Conservation (phyloP, 345 rosid genomes). For the Syzygium aromaticum region DNA sequence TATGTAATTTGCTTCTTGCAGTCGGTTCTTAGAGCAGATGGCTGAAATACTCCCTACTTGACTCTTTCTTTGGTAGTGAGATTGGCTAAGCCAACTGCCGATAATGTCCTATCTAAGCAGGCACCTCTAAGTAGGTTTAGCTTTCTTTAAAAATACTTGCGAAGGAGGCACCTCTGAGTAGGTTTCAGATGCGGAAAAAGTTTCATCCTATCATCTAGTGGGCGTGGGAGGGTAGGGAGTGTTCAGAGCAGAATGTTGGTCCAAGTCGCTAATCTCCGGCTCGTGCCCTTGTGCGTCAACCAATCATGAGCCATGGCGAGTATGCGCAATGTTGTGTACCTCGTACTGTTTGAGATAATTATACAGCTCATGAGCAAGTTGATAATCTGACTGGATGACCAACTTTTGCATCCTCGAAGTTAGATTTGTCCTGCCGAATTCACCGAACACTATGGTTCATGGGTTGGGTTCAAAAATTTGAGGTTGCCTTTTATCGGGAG, state of each 20-base stretch:
- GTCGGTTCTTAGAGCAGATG: not conserved
- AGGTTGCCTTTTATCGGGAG: not conserved
- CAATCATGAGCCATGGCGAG: not conserved
- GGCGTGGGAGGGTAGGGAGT: not conserved
- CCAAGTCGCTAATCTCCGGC: not conserved
- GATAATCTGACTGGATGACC: not conserved
- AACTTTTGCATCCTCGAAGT: not conserved
- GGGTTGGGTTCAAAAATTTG: not conserved
- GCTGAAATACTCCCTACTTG: not conserved
- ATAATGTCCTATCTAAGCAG: constrained; percentile 49
- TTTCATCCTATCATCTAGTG: not conserved
- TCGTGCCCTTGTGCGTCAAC: not conserved
- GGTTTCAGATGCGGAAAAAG: not conserved
- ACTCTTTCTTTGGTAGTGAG: constrained; percentile 40
- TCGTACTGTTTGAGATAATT: not conserved
- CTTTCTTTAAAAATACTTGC: not conserved
- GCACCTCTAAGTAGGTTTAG: too few relatives aligned
- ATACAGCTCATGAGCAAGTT: not conserved
- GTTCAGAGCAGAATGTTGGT: not conserved
- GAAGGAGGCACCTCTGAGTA: not conserved
- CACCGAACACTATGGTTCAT: not conserved
- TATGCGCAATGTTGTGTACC: not conserved
- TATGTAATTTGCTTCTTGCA: not conserved
- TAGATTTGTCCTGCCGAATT: not conserved
- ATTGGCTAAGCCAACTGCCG: constrained; percentile 53